These are phyloP conservation scores for Cordyceps cateniannulata DNA, from an alignment of 2,329 filamentous ascomycete species.

Conservation along the genomic window DNA sequence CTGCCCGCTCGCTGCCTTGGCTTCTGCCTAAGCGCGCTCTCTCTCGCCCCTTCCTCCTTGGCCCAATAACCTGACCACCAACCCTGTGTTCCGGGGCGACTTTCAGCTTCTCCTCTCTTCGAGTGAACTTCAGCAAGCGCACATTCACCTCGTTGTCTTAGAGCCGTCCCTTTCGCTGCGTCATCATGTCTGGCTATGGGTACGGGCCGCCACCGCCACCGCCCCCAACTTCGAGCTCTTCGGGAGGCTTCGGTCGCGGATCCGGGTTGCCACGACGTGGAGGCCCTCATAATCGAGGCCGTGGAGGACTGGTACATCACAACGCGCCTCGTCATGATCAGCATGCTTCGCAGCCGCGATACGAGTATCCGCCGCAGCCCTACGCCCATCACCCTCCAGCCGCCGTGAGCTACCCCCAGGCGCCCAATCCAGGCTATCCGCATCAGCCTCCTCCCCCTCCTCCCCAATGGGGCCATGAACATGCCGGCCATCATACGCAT, in stretches of 20 bases:
- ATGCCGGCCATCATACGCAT: constrained; percentile 35
- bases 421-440: constrained; percentile 30
- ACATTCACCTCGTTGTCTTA: not conserved
- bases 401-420: constrained; percentile 28
- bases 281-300: constrained; percentile 26
- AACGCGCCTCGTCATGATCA: constrained; percentile 34
- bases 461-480: constrained; percentile 37
- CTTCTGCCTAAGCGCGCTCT: not conserved
- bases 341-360: constrained; percentile 30
- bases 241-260: constrained; percentile 33
- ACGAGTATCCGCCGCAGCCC: constrained; percentile 37
- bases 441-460: constrained; percentile 25
- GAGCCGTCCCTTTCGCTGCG: not conserved
- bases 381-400: constrained; percentile 26
- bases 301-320: constrained; percentile 34
- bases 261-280: constrained; percentile 20
- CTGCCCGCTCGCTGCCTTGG: not conserved
- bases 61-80: not conserved
- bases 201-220: constrained; percentile 50
- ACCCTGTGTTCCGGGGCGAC: not conserved
- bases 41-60: not conserved
- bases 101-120: not conserved
- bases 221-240: constrained; percentile 23
- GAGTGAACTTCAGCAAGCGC: not conserved
- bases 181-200: constrained; percentile 42